Evolutionary conservation across 129 eudicot genomes (phyloP).

Genomic region (Saposhnikovia divaricata): DNA sequence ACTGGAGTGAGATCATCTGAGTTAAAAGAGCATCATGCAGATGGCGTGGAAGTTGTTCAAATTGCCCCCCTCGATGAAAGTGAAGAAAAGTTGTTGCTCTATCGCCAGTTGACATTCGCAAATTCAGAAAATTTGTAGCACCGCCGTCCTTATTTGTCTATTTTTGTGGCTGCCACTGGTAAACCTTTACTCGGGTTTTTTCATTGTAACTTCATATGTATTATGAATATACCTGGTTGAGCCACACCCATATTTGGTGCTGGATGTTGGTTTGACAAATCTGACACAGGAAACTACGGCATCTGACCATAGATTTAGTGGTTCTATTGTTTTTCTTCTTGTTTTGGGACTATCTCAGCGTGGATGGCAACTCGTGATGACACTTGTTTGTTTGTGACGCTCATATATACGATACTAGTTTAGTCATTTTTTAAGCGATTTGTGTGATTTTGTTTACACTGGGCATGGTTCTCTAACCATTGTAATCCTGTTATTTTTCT

Average conservation of each 20-base stretch:
- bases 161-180: neutral
- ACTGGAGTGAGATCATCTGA: neutral
- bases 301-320: neutral
- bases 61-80: slow-evolving; percentile 39
- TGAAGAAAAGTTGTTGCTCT: slow-evolving; percentile 48
- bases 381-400: no score
- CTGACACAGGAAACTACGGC: neutral
- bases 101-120: slow-evolving; percentile 40
- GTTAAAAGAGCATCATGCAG: slow-evolving; percentile 13
- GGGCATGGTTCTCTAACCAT: no score
- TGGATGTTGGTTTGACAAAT: neutral
- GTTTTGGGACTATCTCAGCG: neutral
- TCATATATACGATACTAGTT: no score
- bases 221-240: neutral
- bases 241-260: neutral
- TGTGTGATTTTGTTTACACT: no score
- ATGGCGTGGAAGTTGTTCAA: slow-evolving; percentile 26
- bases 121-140: slow-evolving; percentile 18
- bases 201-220: neutral
- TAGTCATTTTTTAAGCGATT: no score
- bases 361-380: no score
- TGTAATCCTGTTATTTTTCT: no score
- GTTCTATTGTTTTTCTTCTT: neutral
- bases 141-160: neutral
- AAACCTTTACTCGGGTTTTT: neutral